phyloP scores from a whole-genome alignment of 805 yeast species.

The Suhomyces tanzawaensis region DNA sequence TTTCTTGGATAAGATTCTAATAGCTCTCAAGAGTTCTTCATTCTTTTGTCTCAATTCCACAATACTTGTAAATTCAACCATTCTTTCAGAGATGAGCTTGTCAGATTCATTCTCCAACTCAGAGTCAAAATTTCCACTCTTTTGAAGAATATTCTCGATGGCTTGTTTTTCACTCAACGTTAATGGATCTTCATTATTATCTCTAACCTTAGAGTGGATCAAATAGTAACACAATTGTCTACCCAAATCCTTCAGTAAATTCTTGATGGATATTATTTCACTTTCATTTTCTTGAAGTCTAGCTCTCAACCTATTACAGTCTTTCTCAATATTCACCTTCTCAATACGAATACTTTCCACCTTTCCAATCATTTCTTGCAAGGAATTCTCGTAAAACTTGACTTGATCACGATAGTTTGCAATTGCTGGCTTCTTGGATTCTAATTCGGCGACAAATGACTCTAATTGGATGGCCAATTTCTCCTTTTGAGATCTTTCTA shows the following conservation, averaged over 20 bases:
- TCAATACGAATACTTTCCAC: conserved; percentile 55
- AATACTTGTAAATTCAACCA: conserved; percentile 66
- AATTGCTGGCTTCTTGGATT: conserved; percentile 73
- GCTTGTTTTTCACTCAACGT: conserved; percentile 63
- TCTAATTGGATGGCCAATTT: conserved; percentile 70
- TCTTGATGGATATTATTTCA: conserved; percentile 49
- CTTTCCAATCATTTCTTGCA: conserved; percentile 49
- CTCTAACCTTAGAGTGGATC: conserved; percentile 59
- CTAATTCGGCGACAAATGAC: conserved; percentile 70
- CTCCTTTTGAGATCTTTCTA: conserved; percentile 70
- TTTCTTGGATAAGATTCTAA: conserved; percentile 68
- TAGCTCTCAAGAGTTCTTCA: conserved; percentile 63
- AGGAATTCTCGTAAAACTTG: conserved; percentile 54
- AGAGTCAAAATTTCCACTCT: conserved; percentile 29
- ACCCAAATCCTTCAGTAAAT: conserved; percentile 69
- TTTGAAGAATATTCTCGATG: conserved; percentile 52
- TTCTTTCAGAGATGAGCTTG: conserved; percentile 63
- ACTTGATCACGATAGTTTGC: conserved; percentile 59
- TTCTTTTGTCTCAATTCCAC: conserved; percentile 72
- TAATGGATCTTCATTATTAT: conserved; percentile 57
- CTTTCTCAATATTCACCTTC: conserved; percentile 42
- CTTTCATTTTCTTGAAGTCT: conserved; percentile 42
- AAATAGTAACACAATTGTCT: conserved; percentile 77
- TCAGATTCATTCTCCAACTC: conserved; percentile 64
- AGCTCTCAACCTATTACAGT: conserved; percentile 30